Percentiles rank a stretch among this genome's conserved stretches.
phyloP scores from a whole-genome alignment of 805 yeast genomes.

The Saturnispora sanitii region DNA sequence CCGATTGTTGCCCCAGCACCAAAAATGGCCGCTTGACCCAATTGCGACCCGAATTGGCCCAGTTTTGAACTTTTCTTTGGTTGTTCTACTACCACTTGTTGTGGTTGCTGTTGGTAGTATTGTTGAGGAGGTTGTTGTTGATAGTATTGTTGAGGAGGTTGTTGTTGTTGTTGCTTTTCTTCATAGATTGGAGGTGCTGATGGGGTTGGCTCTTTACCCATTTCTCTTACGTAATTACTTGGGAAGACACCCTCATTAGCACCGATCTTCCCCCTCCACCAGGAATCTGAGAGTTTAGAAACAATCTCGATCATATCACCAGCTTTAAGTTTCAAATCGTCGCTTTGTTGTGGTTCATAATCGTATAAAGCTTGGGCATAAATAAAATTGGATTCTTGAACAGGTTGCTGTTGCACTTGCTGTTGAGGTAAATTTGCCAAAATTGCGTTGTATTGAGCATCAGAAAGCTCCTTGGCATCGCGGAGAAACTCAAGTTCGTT shows the following conservation, averaged over 20 bases:
- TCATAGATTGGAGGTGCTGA: constrained; percentile 4
- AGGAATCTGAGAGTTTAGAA: constrained; percentile 70
- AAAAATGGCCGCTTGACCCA: constrained; percentile 92
- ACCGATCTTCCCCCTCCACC: constrained; percentile 78
- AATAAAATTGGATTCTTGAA: neutral
- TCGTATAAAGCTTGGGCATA: constrained; percentile 64
- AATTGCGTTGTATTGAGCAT: constrained; percentile 32
- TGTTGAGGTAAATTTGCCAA: constrained; percentile 44
- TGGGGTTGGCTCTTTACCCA: constrained; percentile 15
- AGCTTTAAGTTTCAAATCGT: constrained; percentile 52
- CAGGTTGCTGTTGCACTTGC: constrained; percentile 36
- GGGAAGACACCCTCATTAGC: constrained; percentile 79
- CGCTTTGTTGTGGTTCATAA: constrained; percentile 63
- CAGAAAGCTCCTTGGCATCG: constrained; percentile 65
- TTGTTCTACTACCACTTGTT: constrained; percentile 11
- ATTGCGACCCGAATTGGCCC: constrained; percentile 67
- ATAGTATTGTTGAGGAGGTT: constrained; percentile 10
- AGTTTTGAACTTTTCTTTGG: constrained; percentile 14
- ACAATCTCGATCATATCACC: constrained; percentile 65
- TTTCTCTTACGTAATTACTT: constrained; percentile 57
- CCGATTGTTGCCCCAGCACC: constrained; percentile 98
- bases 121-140: constrained; percentile 9
- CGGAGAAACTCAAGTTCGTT: constrained; percentile 66
- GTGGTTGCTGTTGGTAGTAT: constrained; percentile 10
- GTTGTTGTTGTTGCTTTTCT: constrained; percentile 8